Base-by-base conservation (phyloP, 2,329 filamentous ascomycete species). In the Phoma sp. region DNA sequence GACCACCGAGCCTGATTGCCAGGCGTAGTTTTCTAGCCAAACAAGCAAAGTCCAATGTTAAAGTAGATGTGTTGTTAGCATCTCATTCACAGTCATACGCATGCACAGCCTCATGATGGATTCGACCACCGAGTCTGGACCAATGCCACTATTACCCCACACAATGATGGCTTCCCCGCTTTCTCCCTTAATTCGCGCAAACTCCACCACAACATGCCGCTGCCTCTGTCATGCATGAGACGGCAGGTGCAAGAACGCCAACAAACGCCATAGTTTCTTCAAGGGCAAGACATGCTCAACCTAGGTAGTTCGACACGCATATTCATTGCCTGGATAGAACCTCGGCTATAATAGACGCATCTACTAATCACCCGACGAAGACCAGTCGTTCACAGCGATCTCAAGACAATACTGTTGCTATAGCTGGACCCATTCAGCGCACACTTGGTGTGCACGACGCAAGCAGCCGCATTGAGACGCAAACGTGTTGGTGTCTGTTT, bases 111-210 rank as follows among this genome's bases (percentile, higher is more conserved):
- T 71, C 68, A 43, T 19, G 2, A 62, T 52, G 44, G 58, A 68
- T 61, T 51, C 51, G 46, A 64, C 48, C 49, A n/a, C 67, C 64
- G 61, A 69, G 55, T 51, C 52, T 61, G 57, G 55, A 51, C 61
- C 61, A 63, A 63, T 56, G 61, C 62, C 17, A 17, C 17, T 66
- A 70, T 74, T 75, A 74, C 72, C 72, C 73, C 72, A 74, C 73
- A 75, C 67, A 57, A 67, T 72, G 31, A 57, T 51, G 59, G 58
- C 56, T 69, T 64, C 72, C 68, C 73, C 72, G 71, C 72, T 68
- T 71, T 73, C 61, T 66, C 62, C 69, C 70, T 50, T 65, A 57
- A 51, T 63, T 63, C 57, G 64, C 58, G 53, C 60, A 60, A 58
- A 33, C 32, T 67, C 62, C 62, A 56, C 37, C 51, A 61, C 50